Evolutionary conservation across 2,329 filamentous ascomycete genomes (phyloP).

Genomic region (Venturia asperata): DNA sequence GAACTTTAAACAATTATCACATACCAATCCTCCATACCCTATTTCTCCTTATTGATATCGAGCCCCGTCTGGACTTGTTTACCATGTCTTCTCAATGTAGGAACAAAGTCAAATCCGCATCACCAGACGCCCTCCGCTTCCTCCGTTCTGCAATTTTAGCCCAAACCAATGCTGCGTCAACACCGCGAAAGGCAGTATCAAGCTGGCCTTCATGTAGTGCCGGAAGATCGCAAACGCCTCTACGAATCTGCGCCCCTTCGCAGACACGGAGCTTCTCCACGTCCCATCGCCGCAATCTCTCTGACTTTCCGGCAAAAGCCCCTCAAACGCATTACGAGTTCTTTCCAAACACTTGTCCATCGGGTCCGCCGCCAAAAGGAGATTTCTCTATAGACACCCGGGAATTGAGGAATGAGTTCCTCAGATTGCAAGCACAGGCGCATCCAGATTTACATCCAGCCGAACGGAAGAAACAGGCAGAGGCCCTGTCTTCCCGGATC

Average conservation of each 20-base stretch:
- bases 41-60: not conserved
- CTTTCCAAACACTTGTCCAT: slow-evolving; percentile 72
- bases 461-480: slow-evolving; percentile 54
- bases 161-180: not conserved
- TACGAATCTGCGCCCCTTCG: not conserved
- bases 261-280: not conserved
- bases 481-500: slow-evolving; percentile 66
- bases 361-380: slow-evolving; percentile 69
- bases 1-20: not conserved
- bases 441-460: slow-evolving; percentile 61
- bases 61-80: not conserved
- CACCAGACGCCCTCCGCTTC: slow-evolving; percentile 16
- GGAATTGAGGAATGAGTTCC: slow-evolving; percentile 73
- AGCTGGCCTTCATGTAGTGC: not conserved
- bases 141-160: slow-evolving; percentile 3
- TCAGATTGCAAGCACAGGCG: slow-evolving; percentile 68
- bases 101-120: not conserved
- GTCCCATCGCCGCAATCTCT: not conserved
- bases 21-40: not conserved
- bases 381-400: slow-evolving; percentile 67
- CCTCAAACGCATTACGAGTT: slow-evolving; percentile 62
- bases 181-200: not conserved
- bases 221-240: not conserved
- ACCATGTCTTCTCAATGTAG: not conserved
- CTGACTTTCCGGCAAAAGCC: not conserved